Percentiles rank a stretch among this genome's conserved stretches.
Evolutionary conservation across 768 basidiomycete genomes (phyloP).

Genomic region (Russula lepida): DNA sequence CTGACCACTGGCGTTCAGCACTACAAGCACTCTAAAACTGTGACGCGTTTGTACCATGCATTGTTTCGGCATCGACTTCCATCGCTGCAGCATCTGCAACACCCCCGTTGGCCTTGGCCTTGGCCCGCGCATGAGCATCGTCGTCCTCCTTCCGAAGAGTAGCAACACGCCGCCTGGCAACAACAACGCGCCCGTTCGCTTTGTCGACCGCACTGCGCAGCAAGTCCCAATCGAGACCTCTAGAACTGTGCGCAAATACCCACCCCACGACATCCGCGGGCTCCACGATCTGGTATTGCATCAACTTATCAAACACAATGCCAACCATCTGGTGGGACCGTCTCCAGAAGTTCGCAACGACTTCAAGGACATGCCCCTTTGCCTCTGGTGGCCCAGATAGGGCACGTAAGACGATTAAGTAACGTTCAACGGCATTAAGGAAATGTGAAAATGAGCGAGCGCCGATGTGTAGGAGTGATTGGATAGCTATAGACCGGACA

Average conservation of each 20-base stretch:
- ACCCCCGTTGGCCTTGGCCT: slow-evolving; percentile 42
- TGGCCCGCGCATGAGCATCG: slow-evolving; percentile 67
- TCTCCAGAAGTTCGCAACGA: slow-evolving; percentile 75
- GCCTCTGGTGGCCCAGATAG: slow-evolving; percentile 47
- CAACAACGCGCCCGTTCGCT: slow-evolving; percentile 78
- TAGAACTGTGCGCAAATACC: slow-evolving; percentile 59
- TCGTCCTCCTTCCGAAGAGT: slow-evolving; percentile 83
- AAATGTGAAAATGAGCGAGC: slow-evolving; percentile 96
- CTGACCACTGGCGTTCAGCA: neutral
- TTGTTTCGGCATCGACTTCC: slow-evolving; percentile 70
- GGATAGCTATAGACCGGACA: slow-evolving; percentile 71
- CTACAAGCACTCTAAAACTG: neutral
- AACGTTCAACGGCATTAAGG: slow-evolving; percentile 94
- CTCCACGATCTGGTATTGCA: slow-evolving; percentile 98
- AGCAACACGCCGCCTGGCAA: slow-evolving; percentile 65
- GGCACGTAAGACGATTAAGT: slow-evolving; percentile 65
- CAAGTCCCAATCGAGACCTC: slow-evolving; percentile 76
- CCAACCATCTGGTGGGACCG: slow-evolving; percentile 77
- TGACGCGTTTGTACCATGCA: slow-evolving; percentile 38
- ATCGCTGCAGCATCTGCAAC: slow-evolving; percentile 39
- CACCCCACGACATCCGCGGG: slow-evolving; percentile 84
- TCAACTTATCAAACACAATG: slow-evolving; percentile 94
- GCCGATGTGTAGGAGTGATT: slow-evolving; percentile 86
- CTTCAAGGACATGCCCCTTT: slow-evolving; percentile 61
- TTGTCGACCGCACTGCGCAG: slow-evolving; percentile 80